Evolutionary conservation across 805 yeast genomes (phyloP), one percentile per base, ranked within the genome.

Genomic region (Cyberlindnera mississippiensis): DNA sequence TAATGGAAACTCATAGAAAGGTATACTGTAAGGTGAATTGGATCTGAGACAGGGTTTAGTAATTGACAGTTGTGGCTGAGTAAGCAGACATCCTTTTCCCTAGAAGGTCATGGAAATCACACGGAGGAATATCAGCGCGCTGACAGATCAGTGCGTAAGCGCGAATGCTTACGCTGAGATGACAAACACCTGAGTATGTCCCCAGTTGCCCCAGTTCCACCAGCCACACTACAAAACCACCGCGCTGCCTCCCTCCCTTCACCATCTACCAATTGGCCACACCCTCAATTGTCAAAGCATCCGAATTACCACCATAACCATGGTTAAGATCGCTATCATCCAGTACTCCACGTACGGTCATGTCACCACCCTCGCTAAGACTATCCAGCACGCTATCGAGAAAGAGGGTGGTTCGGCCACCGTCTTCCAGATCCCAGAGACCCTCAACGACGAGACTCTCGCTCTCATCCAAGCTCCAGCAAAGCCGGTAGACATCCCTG

Each of bases 321-420:
- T 45, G 48, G 45, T 35, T 28, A 44, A 46, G 27, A 37, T 49
- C 35, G 52, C 52, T n/a, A 45, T 49, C 56, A 71, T 81, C 46
- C 69, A 73, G 41, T 89, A 87, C 73, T 82, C 96, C 19, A 69
- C 80, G 33, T 87, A 83, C 68, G 89, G 87, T 47, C 96, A 88
- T 66, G 67, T 86, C 51, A 75, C 75, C 46, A 62, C 69, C 27
- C 58, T 89, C 56, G 93, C 96, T 35, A 74, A 76, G 61, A 72
- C 79, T 29, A 77, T 78, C 51, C 72, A 80, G 60, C 69, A 71
- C 50, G 96, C 96, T 53, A 69, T 86, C 46, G 76, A 74, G 57
- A 61, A 76, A 19, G 80, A 89, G 11, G 95, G 95, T 44, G 76
- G 76, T 24, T 42, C 57, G 12, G 96, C 86, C 16, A 82, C 77